Evolutionary conservation across 441 rosid genomes (phyloP), one percentile per base, ranked within the genome.

Genomic region (Croton laevigatus): DNA sequence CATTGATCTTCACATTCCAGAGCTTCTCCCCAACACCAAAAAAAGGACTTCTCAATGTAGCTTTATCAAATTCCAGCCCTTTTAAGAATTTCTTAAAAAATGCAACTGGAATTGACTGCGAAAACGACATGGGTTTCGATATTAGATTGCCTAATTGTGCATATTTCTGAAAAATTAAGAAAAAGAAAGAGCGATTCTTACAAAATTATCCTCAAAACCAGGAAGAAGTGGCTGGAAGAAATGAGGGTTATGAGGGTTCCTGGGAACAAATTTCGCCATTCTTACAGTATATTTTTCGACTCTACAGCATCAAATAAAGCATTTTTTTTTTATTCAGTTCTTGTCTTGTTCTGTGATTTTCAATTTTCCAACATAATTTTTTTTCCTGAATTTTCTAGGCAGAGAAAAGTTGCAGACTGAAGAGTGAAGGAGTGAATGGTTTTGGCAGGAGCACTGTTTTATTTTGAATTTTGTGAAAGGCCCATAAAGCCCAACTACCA

Each of bases 161-260:
- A 27, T 27, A 27, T 27, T 27, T 27, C 32, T 27, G 32, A 27
- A 27, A 27, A 27, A 27, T 27, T 27, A 27, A 27, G 32, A 27
- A 34, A 0, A 65, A 22, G 19, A 6, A 36, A 13, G 52, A 5
- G 27, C 14, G 7, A 27, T 23, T 12, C 69, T 66, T 66, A 75
- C 75, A 45, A 75, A 16, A 7, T 6, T 8, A 34, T 44, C 40
- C 32, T 66, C 64, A 45, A 66, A 75, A 10, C 79, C 71, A 19
- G 79, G 75, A 53, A 71, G 53, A 11, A 75, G 38, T 52, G 79
- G 79, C 75, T 75, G 49, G 53, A 75, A 65, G 74, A 75, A 75
- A 14, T 71, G 71, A 2, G 75, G 71, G 10, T 59, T 53, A 34
- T n/a, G n/a, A n/a, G n/a, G n/a, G n/a, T n/a, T 38, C 42, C 14